A percentile compares a stretch with the other conserved stretches of the same genome.
phyloP scores from a whole-genome alignment of 192 early-diverging fungal species.

The Backusella westeae region DNA sequence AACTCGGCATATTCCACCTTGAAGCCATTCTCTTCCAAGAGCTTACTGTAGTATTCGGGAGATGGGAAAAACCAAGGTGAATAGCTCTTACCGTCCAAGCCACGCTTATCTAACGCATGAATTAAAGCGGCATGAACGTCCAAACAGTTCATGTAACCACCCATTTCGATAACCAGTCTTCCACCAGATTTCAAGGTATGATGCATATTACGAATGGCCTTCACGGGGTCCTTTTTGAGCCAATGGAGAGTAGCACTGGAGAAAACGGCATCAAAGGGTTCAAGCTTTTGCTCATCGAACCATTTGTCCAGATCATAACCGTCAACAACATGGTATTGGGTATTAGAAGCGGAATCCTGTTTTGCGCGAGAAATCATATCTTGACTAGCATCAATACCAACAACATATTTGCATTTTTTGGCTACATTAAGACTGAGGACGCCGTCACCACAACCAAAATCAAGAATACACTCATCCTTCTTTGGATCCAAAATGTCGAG shows the following conservation, averaged over 20 bases:
- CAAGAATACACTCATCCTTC: slow-evolving; percentile 56
- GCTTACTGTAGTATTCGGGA: slow-evolving; percentile 39
- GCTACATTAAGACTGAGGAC: slow-evolving; percentile 55
- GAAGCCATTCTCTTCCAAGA: slow-evolving; percentile 55
- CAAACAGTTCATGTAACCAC: slow-evolving; percentile 46
- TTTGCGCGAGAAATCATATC: slow-evolving; percentile 56
- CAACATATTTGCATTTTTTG: slow-evolving; percentile 41
- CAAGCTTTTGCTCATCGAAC: slow-evolving; percentile 32
- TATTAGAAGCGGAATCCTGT: slow-evolving; percentile 23
- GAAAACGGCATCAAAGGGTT: slow-evolving; percentile 67
- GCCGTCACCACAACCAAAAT: slow-evolving; percentile 72
- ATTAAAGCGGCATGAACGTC: slow-evolving; percentile 36
- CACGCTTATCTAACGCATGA: slow-evolving; percentile 43
- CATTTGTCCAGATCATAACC: slow-evolving; percentile 47
- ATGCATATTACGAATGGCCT: slow-evolving; percentile 57
- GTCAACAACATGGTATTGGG: slow-evolving; percentile 47
- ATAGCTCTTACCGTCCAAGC: slow-evolving; percentile 31
- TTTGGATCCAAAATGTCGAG: slow-evolving; percentile 49
- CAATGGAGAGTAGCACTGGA: slow-evolving; percentile 72
- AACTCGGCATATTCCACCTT: slow-evolving; percentile 40
- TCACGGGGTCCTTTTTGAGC: slow-evolving; percentile 60
- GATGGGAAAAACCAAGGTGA: slow-evolving; percentile 53
- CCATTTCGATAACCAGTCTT: slow-evolving; percentile 59
- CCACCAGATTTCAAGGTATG: slow-evolving; percentile 53
- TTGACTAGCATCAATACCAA: slow-evolving; percentile 58